Base-by-base conservation (phyloP, 192 early-diverging fungal species). In the Backusella macrospora region DNA sequence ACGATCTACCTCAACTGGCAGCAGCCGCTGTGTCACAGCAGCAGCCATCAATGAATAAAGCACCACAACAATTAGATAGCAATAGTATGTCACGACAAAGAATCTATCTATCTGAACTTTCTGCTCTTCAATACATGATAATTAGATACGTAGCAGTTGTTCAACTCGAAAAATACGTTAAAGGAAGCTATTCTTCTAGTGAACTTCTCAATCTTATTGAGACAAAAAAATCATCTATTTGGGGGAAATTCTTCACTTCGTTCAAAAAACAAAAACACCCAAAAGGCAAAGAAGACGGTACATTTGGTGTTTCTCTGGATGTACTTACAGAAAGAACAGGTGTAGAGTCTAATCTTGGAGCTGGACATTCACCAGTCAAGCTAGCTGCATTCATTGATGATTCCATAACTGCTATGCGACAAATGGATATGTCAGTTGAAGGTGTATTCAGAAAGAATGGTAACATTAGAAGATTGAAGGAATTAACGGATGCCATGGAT, bases 371-470 rank as follows among this genome's bases (percentile, higher is more conserved):
- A 23, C 82, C 87, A 52, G 87, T 95, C 45, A 81, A 87, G 10
- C 88, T 99, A 49, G 96, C 98, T 23, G 84, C 87, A 78, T 91
- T 98, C 83, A 85, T 98, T 49, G 95, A 98, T 48, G 81, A 87
- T 69, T 90, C 91, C 65, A 90, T 98, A 70, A 81, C 83, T 15
- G 87, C 88, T 6, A 84, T 99, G 87, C 86, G 89, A 49, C 82
- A 86, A 59, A 93, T 62, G 88, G 89, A 90, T 76, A 85, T 99
- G 86, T 87, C 89, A 0, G 89, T 94, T 18, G 96, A 98, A 77
- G 98, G 98, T 7, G 93, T 98, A 10, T 99, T 99, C 85, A 83
- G 98, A 73, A 98, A 98, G 83, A 99, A 98, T 78, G 98, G 98
- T 7, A 99, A 99, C 74, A 97, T 99, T 75, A 81, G 94, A 72